Percentiles rank a stretch among this genome's conserved stretches.
Conservation (phyloP, 1,139 yeast genomes). For the Zygotorulaspora mrakii region DNA sequence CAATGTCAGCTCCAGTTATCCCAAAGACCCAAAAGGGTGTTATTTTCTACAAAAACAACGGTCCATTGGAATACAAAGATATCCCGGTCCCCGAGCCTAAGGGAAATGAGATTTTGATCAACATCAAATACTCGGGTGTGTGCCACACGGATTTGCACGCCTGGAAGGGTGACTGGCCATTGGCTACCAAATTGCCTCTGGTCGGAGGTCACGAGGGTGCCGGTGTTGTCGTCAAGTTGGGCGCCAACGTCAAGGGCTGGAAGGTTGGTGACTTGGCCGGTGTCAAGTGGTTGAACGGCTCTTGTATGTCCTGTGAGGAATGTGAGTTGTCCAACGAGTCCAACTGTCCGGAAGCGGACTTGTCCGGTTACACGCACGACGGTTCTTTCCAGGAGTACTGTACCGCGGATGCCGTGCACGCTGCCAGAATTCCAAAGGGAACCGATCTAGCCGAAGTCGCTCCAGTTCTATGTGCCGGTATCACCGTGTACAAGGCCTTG, state of each 20-base stretch:
- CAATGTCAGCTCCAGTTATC: conserved; percentile 12
- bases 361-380: conserved; percentile 65
- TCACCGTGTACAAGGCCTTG: conserved; percentile 64
- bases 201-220: conserved; percentile 74
- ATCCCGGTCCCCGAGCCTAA: conserved; percentile 57
- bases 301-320: conserved; percentile 58
- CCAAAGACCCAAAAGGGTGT: conserved; percentile 50
- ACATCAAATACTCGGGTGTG: conserved; percentile 61
- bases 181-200: conserved; percentile 53
- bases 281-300: conserved; percentile 63
- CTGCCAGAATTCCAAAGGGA: conserved; percentile 56
- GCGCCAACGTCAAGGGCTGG: conserved; percentile 56
- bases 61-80: conserved; percentile 49
- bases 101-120: conserved; percentile 54
- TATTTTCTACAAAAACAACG: conserved; percentile 46
- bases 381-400: conserved; percentile 68
- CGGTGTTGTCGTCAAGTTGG: conserved; percentile 59
- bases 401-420: conserved; percentile 64
- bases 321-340: conserved; percentile 55
- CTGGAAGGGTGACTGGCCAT: conserved; percentile 67
- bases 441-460: conserved; percentile 56
- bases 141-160: conserved; percentile 68
- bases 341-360: conserved; percentile 56
- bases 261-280: conserved; percentile 62
- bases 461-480: conserved; percentile 67